Evolutionary conservation across 1,284 basidiomycete genomes (phyloP).

Genomic region (Pascua sp.): DNA sequence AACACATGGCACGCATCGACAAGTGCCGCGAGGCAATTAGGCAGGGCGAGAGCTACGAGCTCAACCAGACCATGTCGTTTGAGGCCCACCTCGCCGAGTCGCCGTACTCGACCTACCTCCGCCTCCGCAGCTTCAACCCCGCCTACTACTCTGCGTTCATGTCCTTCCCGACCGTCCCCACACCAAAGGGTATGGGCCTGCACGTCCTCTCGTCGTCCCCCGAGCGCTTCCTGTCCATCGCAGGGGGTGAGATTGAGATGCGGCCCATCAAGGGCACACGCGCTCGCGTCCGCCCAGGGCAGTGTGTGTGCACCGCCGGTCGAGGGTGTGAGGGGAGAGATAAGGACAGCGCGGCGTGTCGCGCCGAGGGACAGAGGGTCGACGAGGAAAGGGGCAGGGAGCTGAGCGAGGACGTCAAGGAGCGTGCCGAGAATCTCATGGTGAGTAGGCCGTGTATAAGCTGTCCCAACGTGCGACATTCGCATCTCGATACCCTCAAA

Average conservation of each 20-base stretch:
- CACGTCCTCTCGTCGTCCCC: slow-evolving; percentile 75
- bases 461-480: too few species aligned
- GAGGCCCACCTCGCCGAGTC: slow-evolving; percentile 36
- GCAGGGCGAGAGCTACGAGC: slow-evolving; percentile 90
- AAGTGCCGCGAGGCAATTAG: slow-evolving; percentile 71
- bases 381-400: slow-evolving; percentile 49
- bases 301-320: slow-evolving; percentile 35
- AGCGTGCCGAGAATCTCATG: slow-evolving; percentile 97
- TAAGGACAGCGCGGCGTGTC: slow-evolving; percentile 29
- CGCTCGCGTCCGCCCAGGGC: slow-evolving; percentile 37
- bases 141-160: slow-evolving; percentile 88
- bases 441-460: slow-evolving; percentile 25
- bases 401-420: slow-evolving; percentile 75
- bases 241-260: slow-evolving; percentile 60
- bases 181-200: slow-evolving; percentile 56
- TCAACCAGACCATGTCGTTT: slow-evolving; percentile 81
- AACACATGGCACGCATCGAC: slow-evolving; percentile 71
- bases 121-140: slow-evolving; percentile 72
- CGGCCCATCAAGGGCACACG: slow-evolving; percentile 92
- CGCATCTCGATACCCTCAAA: too few species aligned
- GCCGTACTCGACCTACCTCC: slow-evolving; percentile 50
- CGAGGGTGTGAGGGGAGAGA: slow-evolving; percentile 27
- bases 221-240: slow-evolving; percentile 86
- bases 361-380: slow-evolving; percentile 24
- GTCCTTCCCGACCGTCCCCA: slow-evolving; percentile 55